Evolutionary conservation across 768 basidiomycete genomes (phyloP), one percentile per base, ranked within the genome.

Genomic region (Hemileccinum rubropunctum): DNA sequence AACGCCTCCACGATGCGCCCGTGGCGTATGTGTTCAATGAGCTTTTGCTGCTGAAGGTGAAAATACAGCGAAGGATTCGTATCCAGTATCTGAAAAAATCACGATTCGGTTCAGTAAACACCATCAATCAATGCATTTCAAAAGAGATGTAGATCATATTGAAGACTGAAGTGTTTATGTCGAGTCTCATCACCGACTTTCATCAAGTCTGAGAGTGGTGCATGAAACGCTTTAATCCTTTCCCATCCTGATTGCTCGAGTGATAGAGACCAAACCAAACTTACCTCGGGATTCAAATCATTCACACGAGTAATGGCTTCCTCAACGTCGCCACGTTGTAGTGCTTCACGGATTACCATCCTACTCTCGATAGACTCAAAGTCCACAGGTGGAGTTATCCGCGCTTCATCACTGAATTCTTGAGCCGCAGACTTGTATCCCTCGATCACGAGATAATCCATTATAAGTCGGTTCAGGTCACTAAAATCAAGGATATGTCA

Each of bases 361-460:
- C 97, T 76, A 58, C 88, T 92, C 69, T 95, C 89, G 57, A 98
- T 97, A 58, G 85, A 90, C 48, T 91, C 89, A 63, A 93, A 86
- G 67, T 98, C 92, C 32, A 94, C 85, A 7, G 87, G 80, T 6
- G 86, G 80, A 3, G 73, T 68, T 41, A 97, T 75, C 39, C 82
- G 81, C 17, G 95, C 88, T 64, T 99, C 97, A 41, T 83, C 81
- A 52, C 91, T 87, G 63, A 99, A 98, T 68, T 95, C 89, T 61
- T 97, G 88, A 2, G 97, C 97, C 1, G 97, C 93, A 12, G 89
- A 84, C 66, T 94, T 93, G 78, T 94, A 98, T 3, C 97, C 97
- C 65, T 98, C 95, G 47, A 97, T 91, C 53, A 97, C 90, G 54
- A 98, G 87, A 70, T 98, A 98, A 66, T 99, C 93, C 85, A 97